Evolutionary conservation across 768 basidiomycete genomes (phyloP).

Genomic region (Suillus fuscotomentosus): DNA sequence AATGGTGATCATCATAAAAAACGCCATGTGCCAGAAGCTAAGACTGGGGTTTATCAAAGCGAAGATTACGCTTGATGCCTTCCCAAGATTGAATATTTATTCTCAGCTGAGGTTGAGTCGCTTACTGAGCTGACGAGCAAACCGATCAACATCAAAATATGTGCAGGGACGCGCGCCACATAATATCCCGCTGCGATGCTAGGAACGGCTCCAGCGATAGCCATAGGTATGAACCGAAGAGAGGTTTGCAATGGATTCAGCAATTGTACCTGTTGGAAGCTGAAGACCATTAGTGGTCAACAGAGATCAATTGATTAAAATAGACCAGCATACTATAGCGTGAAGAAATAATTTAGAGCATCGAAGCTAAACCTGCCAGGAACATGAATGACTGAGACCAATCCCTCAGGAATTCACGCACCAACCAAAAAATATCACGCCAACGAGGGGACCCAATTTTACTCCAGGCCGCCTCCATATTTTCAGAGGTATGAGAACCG

Average conservation of each 20-base stretch:
- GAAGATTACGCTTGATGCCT: slow-evolving; percentile 32
- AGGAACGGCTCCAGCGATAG: slow-evolving; percentile 25
- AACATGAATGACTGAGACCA: neutral
- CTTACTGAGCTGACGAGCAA: slow-evolving; percentile 28
- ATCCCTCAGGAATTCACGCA: neutral
- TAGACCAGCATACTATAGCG: slow-evolving; percentile 23
- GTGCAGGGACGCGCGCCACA: slow-evolving; percentile 28
- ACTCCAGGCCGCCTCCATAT: slow-evolving; percentile 31
- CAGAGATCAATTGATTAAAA: neutral
- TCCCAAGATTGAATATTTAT: neutral
- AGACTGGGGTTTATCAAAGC: slow-evolving; percentile 29
- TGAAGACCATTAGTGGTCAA: slow-evolving; percentile 3
- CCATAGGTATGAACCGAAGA: slow-evolving; percentile 33
- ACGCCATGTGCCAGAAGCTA: slow-evolving; percentile 33
- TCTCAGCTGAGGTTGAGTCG: neutral
- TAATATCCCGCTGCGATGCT: slow-evolving; percentile 19
- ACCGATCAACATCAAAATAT: slow-evolving; percentile 27
- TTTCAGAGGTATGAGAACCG: slow-evolving; percentile 32
- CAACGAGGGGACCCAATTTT: slow-evolving; percentile 28
- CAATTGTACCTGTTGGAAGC: slow-evolving; percentile 32
- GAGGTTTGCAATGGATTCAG: slow-evolving; percentile 32
- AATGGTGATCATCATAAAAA: slow-evolving; percentile 29
- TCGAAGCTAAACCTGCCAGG: slow-evolving; percentile 30
- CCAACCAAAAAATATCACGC: slow-evolving; percentile 33
- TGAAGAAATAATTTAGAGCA: slow-evolving; percentile 30